These are phyloP conservation scores for Globisporangium paroecandrum DNA, from an alignment of 352 stramenopile genomes.

Conservation along the genomic window DNA sequence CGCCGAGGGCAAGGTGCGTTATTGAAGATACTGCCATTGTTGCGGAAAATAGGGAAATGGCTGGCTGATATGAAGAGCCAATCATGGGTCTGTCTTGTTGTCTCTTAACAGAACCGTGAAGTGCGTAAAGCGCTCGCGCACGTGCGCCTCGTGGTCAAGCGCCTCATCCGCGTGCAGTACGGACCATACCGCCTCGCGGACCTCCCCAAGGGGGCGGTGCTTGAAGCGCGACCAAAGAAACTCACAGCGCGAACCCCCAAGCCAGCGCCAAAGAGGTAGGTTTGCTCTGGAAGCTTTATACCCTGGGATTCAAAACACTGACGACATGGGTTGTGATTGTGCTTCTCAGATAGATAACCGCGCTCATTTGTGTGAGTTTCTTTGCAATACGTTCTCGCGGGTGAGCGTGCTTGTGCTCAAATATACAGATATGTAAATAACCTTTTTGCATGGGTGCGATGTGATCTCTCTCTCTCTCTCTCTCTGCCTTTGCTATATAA, in stretches of 20 bases:
- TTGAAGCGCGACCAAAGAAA: constrained; percentile 71
- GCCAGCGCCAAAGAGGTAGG: constrained; percentile 21
- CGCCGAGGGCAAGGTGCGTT: constrained; percentile 77
- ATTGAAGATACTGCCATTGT: neutral
- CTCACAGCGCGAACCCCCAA: constrained; percentile 19
- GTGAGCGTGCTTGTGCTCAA: neutral
- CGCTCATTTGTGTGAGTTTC: neutral
- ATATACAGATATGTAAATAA: constrained; percentile 22
- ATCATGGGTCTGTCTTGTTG: neutral
- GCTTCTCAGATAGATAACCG: neutral
- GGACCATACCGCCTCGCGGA: constrained; percentile 86
- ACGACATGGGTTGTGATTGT: neutral
- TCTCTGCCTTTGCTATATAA: constrained; percentile 1
- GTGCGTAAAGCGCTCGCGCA: constrained; percentile 86
- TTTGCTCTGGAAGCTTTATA: no score
- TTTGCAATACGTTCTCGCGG: neutral
- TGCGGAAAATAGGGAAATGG: neutral
- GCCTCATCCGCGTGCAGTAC: constrained; percentile 87
- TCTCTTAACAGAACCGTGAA: constrained; percentile 79
- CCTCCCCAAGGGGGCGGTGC: constrained; percentile 63
- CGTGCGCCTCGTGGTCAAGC: constrained; percentile 85
- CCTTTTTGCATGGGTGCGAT: neutral
- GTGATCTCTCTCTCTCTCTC: neutral
- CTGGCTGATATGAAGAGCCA: neutral
- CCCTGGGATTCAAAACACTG: neutral